phyloP scores from a whole-genome alignment of 768 basidiomycete species.

The Neoboletus brunneissimus region DNA sequence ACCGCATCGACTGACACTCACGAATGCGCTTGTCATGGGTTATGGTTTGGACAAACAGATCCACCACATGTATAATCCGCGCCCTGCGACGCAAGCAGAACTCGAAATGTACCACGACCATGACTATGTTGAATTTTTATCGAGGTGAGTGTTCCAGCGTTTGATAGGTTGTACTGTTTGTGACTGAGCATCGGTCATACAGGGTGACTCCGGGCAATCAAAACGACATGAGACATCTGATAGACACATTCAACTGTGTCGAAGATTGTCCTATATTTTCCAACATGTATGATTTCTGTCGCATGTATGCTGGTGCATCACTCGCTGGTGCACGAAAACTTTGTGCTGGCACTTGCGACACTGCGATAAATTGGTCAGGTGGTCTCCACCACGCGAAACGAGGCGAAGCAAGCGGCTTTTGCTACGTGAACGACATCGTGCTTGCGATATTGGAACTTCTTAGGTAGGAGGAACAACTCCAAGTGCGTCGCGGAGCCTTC shows the following conservation, averaged over 20 bases:
- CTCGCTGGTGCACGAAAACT: slow-evolving; percentile 89
- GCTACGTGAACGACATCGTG: slow-evolving; percentile 97
- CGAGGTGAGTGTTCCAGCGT: slow-evolving; percentile 51
- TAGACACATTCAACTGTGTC: slow-evolving; percentile 89
- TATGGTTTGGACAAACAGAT: slow-evolving; percentile 96
- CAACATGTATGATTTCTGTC: slow-evolving; percentile 92
- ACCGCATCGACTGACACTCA: slow-evolving; percentile 92
- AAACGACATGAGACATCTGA: slow-evolving; percentile 67
- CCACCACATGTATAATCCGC: slow-evolving; percentile 86
- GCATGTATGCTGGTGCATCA: slow-evolving; percentile 90
- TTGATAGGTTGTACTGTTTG: not conserved
- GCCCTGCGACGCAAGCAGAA: slow-evolving; percentile 85
- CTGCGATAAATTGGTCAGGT: slow-evolving; percentile 98
- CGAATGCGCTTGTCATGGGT: slow-evolving; percentile 92
- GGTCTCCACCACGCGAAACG: slow-evolving; percentile 98
- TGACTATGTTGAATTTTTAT: slow-evolving; percentile 96
- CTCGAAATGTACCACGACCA: slow-evolving; percentile 89
- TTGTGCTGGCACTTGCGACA: slow-evolving; percentile 82
- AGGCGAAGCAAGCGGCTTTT: slow-evolving; percentile 97
- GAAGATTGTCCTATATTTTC: slow-evolving; percentile 97
- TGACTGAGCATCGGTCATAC: not conserved
- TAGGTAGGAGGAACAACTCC: slow-evolving; percentile 44
- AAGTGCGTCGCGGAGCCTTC: not conserved
- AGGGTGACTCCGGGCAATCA: slow-evolving; percentile 65
- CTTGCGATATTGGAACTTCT: slow-evolving; percentile 91